Conservation (phyloP, 1,284 basidiomycete species). For the Moesziomyces aphidis region DNA sequence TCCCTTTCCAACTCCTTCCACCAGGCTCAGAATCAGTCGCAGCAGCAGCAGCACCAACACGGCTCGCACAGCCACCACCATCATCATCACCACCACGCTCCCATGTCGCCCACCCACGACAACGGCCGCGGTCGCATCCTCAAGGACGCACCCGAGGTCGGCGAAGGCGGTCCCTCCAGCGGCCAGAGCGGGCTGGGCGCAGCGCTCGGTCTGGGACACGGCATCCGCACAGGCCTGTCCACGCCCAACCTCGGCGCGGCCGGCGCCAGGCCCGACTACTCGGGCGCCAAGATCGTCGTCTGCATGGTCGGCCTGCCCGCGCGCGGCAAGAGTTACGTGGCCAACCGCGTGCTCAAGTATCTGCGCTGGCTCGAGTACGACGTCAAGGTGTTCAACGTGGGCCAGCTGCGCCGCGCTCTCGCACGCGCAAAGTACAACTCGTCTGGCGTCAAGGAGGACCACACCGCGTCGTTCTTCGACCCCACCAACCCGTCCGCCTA, state of each 20-base stretch:
- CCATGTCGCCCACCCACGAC: constrained; percentile 15
- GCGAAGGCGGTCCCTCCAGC: constrained; percentile 41
- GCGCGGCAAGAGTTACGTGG: constrained; percentile 66
- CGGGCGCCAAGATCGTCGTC: constrained; percentile 96
- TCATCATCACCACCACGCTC: constrained; percentile 6
- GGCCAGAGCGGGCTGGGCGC: constrained; percentile 39
- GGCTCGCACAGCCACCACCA: constrained; percentile 29
- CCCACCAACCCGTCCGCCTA: constrained; percentile 85
- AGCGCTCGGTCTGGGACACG: constrained; percentile 45
- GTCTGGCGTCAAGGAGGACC: constrained; percentile 85
- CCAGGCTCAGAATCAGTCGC: constrained; percentile 14
- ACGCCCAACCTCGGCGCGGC: constrained; percentile 57
- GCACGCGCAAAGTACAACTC: constrained; percentile 77
- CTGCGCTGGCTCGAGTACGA: constrained; percentile 91
- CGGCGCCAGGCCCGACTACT: constrained; percentile 97
- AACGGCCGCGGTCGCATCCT: constrained; percentile 38
- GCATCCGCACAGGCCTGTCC: constrained; percentile 34
- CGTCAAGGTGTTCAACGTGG: constrained; percentile 98
- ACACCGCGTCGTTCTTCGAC: constrained; percentile 91
- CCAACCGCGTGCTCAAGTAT: constrained; percentile 67
- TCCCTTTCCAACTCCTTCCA: constrained; percentile 47
- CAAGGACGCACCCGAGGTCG: constrained; percentile 45
- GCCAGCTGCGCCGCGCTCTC: constrained; percentile 88
- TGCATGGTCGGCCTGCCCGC: constrained; percentile 81
- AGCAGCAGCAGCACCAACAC: constrained; percentile 19